Evolutionary conservation across 23 red algal genomes (phyloP).

Genomic region (Gracilaria gracilis): DNA sequence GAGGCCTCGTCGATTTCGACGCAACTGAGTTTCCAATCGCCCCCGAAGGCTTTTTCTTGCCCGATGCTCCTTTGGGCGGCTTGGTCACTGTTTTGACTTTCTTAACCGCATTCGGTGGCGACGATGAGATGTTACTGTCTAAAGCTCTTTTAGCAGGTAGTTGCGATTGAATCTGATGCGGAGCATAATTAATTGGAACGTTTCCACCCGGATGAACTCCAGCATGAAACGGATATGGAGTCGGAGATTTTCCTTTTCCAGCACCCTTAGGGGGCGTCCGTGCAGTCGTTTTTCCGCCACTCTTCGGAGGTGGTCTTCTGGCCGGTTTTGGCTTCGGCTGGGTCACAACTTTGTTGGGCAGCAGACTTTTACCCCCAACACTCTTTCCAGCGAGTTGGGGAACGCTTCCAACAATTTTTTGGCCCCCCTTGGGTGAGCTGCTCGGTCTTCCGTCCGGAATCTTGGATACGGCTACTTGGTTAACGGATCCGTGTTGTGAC

Average conservation of each 20-base stretch:
- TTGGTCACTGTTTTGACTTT: constrained; percentile 30
- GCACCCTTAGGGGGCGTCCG: constrained; percentile 32
- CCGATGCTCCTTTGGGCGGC: neutral
- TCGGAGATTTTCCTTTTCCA: constrained; percentile 23
- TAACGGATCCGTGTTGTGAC: neutral
- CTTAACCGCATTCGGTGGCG: constrained; percentile 21
- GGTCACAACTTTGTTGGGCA: constrained; percentile 26
- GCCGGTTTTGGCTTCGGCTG: constrained; percentile 34
- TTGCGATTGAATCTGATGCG: neutral
- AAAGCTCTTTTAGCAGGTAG: neutral
- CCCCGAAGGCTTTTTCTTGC: constrained; percentile 21
- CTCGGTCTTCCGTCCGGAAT: constrained; percentile 1
- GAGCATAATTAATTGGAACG: neutral
- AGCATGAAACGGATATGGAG: constrained; percentile 22
- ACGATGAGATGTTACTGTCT: neutral
- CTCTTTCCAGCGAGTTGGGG: constrained; percentile 28
- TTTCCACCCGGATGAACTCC: constrained; percentile 10
- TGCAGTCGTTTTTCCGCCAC: neutral
- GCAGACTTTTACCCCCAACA: constrained; percentile 51
- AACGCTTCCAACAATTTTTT: neutral
- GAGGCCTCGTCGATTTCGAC: constrained; percentile 15
- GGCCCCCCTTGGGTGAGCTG: neutral
- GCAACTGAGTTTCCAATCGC: neutral
- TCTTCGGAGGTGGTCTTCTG: constrained; percentile 36
- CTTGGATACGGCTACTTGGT: neutral